These are phyloP conservation scores for Datura wrightii DNA, from an alignment of 257 asterid species.

Conservation along the genomic window DNA sequence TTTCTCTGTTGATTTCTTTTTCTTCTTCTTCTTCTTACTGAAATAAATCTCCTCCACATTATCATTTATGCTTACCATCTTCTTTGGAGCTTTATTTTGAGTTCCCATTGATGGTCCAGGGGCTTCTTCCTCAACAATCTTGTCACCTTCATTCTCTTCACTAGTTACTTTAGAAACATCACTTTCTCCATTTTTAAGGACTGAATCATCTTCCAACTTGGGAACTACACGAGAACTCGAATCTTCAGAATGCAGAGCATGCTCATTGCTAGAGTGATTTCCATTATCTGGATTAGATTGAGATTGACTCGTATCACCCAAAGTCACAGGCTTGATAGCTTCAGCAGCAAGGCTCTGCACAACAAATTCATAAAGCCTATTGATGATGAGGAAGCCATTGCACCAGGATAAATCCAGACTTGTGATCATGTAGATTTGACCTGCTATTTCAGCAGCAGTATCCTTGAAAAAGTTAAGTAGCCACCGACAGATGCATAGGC, in stretches of 20 bases:
- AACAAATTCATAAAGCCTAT: constrained; percentile 1
- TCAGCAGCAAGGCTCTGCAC: constrained; percentile 32
- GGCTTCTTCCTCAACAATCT: constrained; percentile 15
- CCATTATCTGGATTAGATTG: not conserved
- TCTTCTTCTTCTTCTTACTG: constrained; percentile 3
- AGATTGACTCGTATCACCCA: constrained; percentile 28
- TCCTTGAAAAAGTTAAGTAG: constrained; percentile 7
- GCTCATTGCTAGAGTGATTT: not conserved
- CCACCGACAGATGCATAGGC: constrained; percentile 10
- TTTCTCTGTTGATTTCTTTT: constrained; percentile 22
- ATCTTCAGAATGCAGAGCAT: not conserved
- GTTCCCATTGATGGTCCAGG: not conserved
- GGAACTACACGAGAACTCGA: not conserved
- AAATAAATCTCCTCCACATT: constrained; percentile 39
- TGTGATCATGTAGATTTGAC: not conserved
- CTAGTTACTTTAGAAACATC: not conserved
- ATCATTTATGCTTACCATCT: constrained; percentile 46
- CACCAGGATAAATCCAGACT: not conserved
- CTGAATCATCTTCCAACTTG: not conserved
- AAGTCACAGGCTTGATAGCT: constrained; percentile 37
- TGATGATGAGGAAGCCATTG: constrained; percentile 19
- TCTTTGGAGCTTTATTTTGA: constrained; percentile 38
- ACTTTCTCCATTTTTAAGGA: not conserved
- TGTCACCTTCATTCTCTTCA: constrained; percentile 20
- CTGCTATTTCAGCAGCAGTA: constrained; percentile 23